Percentiles rank a stretch among this genome's conserved stretches.
Evolutionary conservation across 2,329 filamentous ascomycete genomes (phyloP).

Genomic region (Neodidymelliopsis sp.): DNA sequence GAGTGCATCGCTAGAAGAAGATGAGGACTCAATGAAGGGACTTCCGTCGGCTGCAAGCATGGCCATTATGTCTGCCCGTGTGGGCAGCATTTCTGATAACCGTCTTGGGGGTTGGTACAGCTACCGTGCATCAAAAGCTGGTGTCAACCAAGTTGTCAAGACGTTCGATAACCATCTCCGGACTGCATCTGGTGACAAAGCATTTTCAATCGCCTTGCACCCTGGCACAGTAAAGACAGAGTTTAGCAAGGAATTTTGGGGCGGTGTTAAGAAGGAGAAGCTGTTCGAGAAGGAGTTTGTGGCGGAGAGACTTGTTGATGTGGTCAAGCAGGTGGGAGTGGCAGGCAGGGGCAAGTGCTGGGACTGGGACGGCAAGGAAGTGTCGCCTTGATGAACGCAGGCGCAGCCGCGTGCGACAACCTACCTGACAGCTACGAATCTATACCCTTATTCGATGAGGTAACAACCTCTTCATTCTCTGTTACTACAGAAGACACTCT

Average conservation of each 20-base stretch:
- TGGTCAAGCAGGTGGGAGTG: conserved; percentile 71
- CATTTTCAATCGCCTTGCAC: conserved; percentile 74
- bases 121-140: conserved; percentile 79
- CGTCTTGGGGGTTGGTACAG: conserved; percentile 80
- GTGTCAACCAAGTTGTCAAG: conserved; percentile 73
- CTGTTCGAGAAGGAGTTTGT: conserved; percentile 73
- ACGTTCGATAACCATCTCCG: conserved; percentile 73
- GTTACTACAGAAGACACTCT: too few relatives aligned
- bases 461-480: not conserved
- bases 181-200: conserved; percentile 65
- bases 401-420: not conserved
- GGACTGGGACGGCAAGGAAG: conserved; percentile 51
- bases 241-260: conserved; percentile 77
- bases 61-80: conserved; percentile 79
- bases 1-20: conserved; percentile 12
- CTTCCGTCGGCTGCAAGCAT: conserved; percentile 66
- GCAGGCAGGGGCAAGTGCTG: conserved; percentile 49
- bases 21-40: conserved; percentile 29
- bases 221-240: conserved; percentile 82
- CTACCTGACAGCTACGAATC: not conserved
- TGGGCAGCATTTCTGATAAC: conserved; percentile 78
- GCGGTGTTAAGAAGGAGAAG: conserved; percentile 65
- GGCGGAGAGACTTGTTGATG: conserved; percentile 68
- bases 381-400: conserved; percentile 39
- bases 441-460: not conserved